Conservation (phyloP, 2,329 filamentous ascomycete species). For the Alternaria incomplexa region DNA sequence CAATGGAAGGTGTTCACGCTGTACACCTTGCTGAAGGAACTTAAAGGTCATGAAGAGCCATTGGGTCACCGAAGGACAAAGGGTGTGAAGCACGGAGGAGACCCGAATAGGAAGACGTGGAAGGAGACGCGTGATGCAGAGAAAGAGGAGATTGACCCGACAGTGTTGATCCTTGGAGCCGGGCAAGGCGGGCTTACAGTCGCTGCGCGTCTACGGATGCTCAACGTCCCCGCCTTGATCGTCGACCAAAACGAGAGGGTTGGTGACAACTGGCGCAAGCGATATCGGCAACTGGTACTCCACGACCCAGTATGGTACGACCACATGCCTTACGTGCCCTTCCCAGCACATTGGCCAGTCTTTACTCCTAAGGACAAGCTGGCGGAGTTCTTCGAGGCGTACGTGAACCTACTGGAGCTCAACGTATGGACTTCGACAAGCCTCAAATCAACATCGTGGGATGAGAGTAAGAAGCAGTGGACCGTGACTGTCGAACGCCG, state of each 20-base stretch:
- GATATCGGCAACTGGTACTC: slow-evolving; percentile 54
- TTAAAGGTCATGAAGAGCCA: slow-evolving; percentile 46
- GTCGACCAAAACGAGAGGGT: slow-evolving; percentile 52
- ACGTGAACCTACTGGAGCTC: slow-evolving; percentile 46
- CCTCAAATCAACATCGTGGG: slow-evolving; percentile 49
- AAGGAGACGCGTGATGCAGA: slow-evolving; percentile 38
- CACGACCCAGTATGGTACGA: slow-evolving; percentile 51
- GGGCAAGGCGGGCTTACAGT: slow-evolving; percentile 55
- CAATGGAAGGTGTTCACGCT: slow-evolving; percentile 51
- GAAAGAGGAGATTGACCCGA: slow-evolving; percentile 32
- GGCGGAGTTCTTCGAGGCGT: slow-evolving; percentile 47
- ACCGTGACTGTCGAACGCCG: slow-evolving; percentile 40
- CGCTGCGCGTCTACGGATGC: slow-evolving; percentile 53
- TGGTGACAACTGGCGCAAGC: slow-evolving; percentile 55
- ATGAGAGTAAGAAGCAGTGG: slow-evolving; percentile 47
- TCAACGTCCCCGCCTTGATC: slow-evolving; percentile 52
- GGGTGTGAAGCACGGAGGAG: slow-evolving; percentile 38
- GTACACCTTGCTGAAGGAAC: slow-evolving; percentile 45
- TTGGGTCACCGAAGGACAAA: slow-evolving; percentile 29
- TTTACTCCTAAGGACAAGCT: slow-evolving; percentile 46
- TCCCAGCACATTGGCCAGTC: slow-evolving; percentile 42
- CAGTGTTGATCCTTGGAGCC: slow-evolving; percentile 44
- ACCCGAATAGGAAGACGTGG: slow-evolving; percentile 40
- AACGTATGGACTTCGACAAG: slow-evolving; percentile 50
- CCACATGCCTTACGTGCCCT: slow-evolving; percentile 47